Conservation (phyloP, 2,329 filamentous ascomycete genomes). For the Colletotrichum tamarilloi region DNA sequence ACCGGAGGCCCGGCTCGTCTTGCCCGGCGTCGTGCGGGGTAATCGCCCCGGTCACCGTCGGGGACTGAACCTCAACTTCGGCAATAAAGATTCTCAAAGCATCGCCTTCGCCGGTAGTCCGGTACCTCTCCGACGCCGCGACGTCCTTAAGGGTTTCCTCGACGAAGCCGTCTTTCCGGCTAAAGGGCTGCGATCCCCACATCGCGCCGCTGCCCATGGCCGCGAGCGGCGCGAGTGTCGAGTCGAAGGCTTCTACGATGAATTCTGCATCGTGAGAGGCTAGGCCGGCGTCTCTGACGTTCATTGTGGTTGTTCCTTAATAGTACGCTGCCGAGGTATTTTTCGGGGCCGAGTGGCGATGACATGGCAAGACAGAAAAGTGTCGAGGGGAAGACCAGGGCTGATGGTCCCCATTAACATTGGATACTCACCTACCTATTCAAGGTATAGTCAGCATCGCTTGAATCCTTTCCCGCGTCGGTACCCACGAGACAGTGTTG, state of each 20-base stretch:
- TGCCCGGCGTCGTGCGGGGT: neutral
- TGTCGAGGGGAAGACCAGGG: neutral
- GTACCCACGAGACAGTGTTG: neutral
- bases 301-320: slow-evolving; percentile 13
- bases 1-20: neutral
- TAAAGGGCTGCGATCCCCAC: slow-evolving; percentile 43
- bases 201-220: slow-evolving; percentile 42
- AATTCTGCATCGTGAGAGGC: slow-evolving; percentile 42
- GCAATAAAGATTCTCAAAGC: slow-evolving; percentile 42
- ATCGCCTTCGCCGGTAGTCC: slow-evolving; percentile 37
- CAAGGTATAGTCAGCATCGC: neutral
- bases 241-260: slow-evolving; percentile 45
- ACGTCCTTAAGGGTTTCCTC: slow-evolving; percentile 39
- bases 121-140: slow-evolving; percentile 40
- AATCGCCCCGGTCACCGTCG: neutral
- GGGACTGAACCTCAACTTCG: slow-evolving; percentile 39
- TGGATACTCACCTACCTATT: neutral
- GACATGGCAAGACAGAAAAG: neutral
- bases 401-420: neutral
- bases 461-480: neutral
- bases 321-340: fast-evolving
- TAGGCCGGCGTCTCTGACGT: slow-evolving; percentile 39
- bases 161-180: slow-evolving; percentile 38
- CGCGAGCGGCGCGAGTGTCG: slow-evolving; percentile 42
- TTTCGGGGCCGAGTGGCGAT: neutral